Evolutionary conservation across 345 rosid genomes (phyloP).

Genomic region (Brassica rapa): DNA sequence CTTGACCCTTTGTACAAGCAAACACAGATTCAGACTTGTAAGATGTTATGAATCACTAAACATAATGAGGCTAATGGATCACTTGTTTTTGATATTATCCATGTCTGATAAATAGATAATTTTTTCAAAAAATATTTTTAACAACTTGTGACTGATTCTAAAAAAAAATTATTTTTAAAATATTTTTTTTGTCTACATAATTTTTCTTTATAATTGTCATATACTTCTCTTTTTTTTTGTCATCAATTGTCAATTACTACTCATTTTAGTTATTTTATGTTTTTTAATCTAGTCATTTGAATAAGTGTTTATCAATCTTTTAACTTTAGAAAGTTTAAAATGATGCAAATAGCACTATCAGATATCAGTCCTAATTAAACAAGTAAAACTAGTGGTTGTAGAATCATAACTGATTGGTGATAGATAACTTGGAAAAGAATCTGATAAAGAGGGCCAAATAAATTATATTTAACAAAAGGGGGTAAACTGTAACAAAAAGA

Average conservation of each 20-base stretch:
- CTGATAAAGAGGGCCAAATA: neutral
- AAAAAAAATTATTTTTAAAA: neutral
- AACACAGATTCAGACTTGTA: constrained; percentile 17
- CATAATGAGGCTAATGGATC: constrained; percentile 21
- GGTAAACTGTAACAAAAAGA: neutral
- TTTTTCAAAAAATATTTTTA: neutral
- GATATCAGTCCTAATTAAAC: neutral
- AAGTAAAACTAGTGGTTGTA: neutral
- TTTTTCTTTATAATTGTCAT: neutral
- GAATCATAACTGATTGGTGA: neutral
- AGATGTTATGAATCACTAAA: constrained; percentile 23
- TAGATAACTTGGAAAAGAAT: neutral
- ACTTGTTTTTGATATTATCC: constrained; percentile 17
- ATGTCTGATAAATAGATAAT: neutral
- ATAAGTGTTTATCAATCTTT: neutral
- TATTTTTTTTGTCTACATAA: neutral
- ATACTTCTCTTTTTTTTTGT: neutral
- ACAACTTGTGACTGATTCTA: neutral
- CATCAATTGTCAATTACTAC: neutral
- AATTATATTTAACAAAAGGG: neutral
- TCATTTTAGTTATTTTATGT: neutral
- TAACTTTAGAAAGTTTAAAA: neutral
- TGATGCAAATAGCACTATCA: neutral
- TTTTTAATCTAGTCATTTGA: neutral
- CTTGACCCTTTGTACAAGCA: constrained; percentile 33